These are phyloP conservation scores for Populus euphratica DNA, from an alignment of 345 rosid genomes.

Conservation along the genomic window DNA sequence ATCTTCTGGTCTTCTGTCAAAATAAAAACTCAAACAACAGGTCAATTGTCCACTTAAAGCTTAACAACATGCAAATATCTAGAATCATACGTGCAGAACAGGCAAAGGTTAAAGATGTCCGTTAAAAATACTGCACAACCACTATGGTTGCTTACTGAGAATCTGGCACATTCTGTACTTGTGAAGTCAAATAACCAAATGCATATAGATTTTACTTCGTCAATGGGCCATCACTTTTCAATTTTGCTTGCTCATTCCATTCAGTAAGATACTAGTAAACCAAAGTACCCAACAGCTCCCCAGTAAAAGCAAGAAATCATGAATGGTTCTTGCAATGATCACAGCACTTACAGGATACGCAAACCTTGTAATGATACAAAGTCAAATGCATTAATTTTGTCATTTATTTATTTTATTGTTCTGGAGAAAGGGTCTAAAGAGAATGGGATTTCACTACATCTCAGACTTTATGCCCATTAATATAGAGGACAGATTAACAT, in stretches of 20 bases:
- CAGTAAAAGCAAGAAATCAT: background rate
- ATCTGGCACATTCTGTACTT: background rate
- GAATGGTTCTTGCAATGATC: background rate
- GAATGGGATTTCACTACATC: background rate
- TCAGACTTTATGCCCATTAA: background rate
- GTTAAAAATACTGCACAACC: background rate
- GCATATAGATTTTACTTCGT: background rate
- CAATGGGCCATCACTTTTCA: background rate
- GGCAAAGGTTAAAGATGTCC: background rate
- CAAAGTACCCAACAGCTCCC: background rate
- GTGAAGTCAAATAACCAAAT: background rate
- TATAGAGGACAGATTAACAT: background rate
- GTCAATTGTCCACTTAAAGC: background rate
- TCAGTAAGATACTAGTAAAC: background rate
- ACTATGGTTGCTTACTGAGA: background rate
- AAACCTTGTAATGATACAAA: background rate
- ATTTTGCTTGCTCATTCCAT: background rate
- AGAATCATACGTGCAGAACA: background rate
- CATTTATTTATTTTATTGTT: background rate
- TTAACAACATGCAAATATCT: background rate
- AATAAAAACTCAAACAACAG: background rate
- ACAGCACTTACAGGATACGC: background rate
- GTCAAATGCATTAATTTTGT: background rate
- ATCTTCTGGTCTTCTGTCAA: conserved; percentile 19
- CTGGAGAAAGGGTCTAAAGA: background rate